Conservation (phyloP, 2,329 filamentous ascomycete species). For the Fusarium circinatum region DNA sequence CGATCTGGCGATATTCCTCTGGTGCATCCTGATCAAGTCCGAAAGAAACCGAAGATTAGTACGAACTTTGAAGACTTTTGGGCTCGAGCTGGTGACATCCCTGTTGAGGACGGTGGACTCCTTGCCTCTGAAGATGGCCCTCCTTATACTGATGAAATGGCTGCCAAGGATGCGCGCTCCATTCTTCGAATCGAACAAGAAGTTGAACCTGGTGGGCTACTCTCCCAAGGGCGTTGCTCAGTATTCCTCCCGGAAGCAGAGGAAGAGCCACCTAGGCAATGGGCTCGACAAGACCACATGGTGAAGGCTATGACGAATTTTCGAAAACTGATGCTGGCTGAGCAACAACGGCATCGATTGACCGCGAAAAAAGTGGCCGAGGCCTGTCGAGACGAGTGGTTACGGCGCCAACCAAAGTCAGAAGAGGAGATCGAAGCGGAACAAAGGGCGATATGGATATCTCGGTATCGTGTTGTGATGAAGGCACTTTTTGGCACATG, state of each 20-base stretch:
- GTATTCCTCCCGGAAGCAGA: constrained; percentile 76
- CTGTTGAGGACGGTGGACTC: constrained; percentile 69
- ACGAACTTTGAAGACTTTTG: constrained; percentile 69
- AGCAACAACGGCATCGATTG: constrained; percentile 81
- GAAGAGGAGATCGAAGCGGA: constrained; percentile 86
- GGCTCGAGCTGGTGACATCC: constrained; percentile 58
- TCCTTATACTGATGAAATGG: constrained; percentile 69
- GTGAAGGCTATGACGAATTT: constrained; percentile 83
- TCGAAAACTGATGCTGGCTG: constrained; percentile 79
- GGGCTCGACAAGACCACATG: constrained; percentile 88
- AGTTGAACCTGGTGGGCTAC: constrained; percentile 76
- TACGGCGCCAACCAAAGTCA: constrained; percentile 77
- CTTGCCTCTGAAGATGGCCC: constrained; percentile 65
- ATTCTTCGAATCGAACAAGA: constrained; percentile 78
- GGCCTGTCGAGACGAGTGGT: constrained; percentile 80
- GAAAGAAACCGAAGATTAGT: constrained; percentile 63
- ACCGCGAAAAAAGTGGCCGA: constrained; percentile 83
- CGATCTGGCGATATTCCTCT: constrained; percentile 60
- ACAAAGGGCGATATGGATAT: constrained; percentile 72
- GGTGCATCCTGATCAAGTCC: constrained; percentile 68
- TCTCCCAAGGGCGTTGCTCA: constrained; percentile 76
- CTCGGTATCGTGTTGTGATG: constrained; percentile 77
- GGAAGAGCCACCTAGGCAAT: constrained; percentile 81
- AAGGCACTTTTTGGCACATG: constrained; percentile 66
- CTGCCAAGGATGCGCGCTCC: constrained; percentile 73